Evolutionary conservation across 2,329 filamentous ascomycete species (phyloP).

Genomic region (Trichophyton equinum): DNA sequence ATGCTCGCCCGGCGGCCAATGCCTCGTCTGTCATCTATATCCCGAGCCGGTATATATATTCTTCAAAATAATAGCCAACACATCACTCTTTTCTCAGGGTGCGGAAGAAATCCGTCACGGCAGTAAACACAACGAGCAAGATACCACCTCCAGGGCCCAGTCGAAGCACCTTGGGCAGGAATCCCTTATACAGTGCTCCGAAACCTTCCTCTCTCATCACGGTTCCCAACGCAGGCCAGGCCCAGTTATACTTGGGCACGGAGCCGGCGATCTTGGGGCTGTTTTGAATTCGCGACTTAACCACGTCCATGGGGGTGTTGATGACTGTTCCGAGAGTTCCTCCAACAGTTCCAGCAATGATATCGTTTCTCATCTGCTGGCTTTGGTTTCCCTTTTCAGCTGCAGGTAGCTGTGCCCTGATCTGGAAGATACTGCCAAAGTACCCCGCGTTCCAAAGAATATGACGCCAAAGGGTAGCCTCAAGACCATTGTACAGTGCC

Average conservation of each 20-base stretch:
- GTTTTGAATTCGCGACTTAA: constrained; percentile 98
- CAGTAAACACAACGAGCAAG: constrained; percentile 38
- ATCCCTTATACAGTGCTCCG: constrained; percentile 88
- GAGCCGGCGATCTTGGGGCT: constrained; percentile 68
- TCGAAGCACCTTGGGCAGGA: constrained; percentile 84
- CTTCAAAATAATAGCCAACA: not conserved
- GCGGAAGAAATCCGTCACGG: constrained; percentile 68
- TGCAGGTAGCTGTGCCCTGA: constrained; percentile 68
- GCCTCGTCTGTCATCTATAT: not conserved
- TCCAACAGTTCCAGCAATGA: constrained; percentile 75
- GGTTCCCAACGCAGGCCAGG: constrained; percentile 71
- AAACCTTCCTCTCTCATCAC: constrained; percentile 92
- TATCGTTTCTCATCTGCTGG: constrained; percentile 71
- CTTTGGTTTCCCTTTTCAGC: constrained; percentile 59
- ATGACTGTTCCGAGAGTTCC: constrained; percentile 82
- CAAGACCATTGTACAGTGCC: constrained; percentile 90
- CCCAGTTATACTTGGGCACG: constrained; percentile 96
- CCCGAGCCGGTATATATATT: not conserved
- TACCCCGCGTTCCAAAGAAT: constrained; percentile 89
- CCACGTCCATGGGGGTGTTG: constrained; percentile 93
- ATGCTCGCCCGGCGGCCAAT: not conserved
- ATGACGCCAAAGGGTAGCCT: constrained; percentile 94
- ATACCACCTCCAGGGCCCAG: constrained; percentile 57
- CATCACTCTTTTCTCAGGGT: constrained; percentile 34
- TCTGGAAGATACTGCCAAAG: constrained; percentile 98